phyloP scores from a whole-genome alignment of 208 protist genomes.

The Phytomonas francai region DNA sequence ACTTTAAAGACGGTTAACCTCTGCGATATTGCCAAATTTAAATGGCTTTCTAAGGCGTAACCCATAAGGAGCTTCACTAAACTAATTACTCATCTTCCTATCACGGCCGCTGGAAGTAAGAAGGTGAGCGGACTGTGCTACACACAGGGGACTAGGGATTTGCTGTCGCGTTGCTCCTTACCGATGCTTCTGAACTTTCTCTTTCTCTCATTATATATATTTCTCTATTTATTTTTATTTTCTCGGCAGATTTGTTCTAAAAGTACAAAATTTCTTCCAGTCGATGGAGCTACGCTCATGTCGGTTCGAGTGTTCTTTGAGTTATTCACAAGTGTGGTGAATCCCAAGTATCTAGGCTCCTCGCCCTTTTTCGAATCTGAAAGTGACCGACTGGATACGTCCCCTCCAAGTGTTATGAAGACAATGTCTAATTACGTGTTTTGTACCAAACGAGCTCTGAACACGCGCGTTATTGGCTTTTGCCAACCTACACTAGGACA shows the following conservation, averaged over 20 bases:
- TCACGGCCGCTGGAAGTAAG: neutral
- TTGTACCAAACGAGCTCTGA: slow-evolving; percentile 75
- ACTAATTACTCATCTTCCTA: neutral
- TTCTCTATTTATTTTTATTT: slow-evolving; percentile 4
- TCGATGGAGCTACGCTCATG: slow-evolving; percentile 14
- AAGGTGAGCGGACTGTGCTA: neutral
- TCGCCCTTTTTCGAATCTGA: slow-evolving; percentile 43
- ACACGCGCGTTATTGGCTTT: slow-evolving; percentile 84
- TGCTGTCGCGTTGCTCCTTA: neutral
- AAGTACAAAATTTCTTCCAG: neutral
- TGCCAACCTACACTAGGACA: slow-evolving; percentile 70
- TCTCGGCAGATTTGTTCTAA: neutral
- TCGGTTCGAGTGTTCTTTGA: slow-evolving; percentile 55
- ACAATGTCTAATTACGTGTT: slow-evolving; percentile 60
- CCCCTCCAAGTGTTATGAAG: slow-evolving; percentile 16
- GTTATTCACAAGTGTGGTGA: slow-evolving; percentile 62
- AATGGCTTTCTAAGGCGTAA: neutral
- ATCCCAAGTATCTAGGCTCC: slow-evolving; percentile 56
- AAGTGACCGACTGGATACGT: slow-evolving; percentile 26
- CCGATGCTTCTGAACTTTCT: neutral
- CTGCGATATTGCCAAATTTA: neutral
- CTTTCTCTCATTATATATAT: neutral
- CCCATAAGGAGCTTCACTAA: slow-evolving; percentile 4
- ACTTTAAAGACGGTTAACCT: neutral
- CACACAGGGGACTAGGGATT: neutral